A percentile compares a stretch with the other conserved stretches of the same genome.
phyloP scores from a whole-genome alignment of 2,329 filamentous ascomycete species.

The Pleoardoris graminearum region DNA sequence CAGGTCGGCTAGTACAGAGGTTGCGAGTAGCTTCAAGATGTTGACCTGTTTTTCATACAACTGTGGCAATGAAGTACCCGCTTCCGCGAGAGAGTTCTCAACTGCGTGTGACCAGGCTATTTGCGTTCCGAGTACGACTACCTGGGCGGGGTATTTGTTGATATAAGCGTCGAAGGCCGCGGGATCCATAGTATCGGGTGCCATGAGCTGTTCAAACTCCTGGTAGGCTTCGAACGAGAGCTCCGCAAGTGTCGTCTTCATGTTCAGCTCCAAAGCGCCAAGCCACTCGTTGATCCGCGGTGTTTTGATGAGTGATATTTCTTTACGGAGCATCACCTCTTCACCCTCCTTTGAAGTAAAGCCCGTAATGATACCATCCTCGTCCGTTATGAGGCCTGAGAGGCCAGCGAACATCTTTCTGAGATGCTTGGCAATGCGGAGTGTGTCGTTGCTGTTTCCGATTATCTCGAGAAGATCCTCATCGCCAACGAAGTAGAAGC shows the following conservation, averaged over 20 bases:
- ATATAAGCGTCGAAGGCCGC: slow-evolving; percentile 79
- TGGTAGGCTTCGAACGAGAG: slow-evolving; percentile 83
- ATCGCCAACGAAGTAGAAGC: slow-evolving; percentile 99
- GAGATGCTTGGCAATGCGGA: slow-evolving; percentile 97
- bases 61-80: slow-evolving; percentile 68
- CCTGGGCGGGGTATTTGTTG: slow-evolving; percentile 82
- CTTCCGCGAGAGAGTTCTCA: slow-evolving; percentile 72
- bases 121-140: slow-evolving; percentile 92
- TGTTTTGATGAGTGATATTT: slow-evolving; percentile 89
- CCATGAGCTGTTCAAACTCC: slow-evolving; percentile 78
- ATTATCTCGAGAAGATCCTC: slow-evolving; percentile 99
- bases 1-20: slow-evolving; percentile 87
- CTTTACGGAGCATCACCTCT: slow-evolving; percentile 80
- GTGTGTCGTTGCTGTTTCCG: slow-evolving; percentile 96
- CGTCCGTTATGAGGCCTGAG: slow-evolving; percentile 86
- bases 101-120: slow-evolving; percentile 91
- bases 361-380: slow-evolving; percentile 84
- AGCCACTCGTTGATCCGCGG: slow-evolving; percentile 99
- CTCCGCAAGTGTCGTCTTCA: slow-evolving; percentile 93
- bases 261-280: slow-evolving; percentile 85
- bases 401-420: slow-evolving; percentile 99
- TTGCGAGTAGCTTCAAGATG: slow-evolving; percentile 81
- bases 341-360: slow-evolving; percentile 97
- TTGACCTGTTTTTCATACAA: slow-evolving; percentile 83
- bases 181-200: slow-evolving; percentile 69